A percentile compares a stretch with the other conserved stretches of the same genome.
Evolutionary conservation across 331 rosid genomes (phyloP).

Genomic region (Quercus tomentella): DNA sequence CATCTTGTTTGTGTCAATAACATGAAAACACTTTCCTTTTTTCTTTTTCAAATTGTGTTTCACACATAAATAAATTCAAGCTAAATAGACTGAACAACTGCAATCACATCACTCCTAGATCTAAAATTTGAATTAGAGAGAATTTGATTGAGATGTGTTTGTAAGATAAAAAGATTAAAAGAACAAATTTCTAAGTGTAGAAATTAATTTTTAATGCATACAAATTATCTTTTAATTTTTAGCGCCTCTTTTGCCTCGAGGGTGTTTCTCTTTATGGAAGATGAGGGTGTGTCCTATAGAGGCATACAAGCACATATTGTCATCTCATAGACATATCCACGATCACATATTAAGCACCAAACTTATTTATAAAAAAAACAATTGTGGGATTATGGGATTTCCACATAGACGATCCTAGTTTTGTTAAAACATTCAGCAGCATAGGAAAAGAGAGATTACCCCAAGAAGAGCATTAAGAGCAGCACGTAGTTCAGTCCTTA

Average conservation of each 20-base stretch:
- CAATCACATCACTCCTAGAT: background rate
- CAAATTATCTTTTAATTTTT: background rate
- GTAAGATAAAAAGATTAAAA: background rate
- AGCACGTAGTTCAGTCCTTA: conserved; percentile 52
- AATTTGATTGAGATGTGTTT: background rate
- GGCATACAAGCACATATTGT: background rate
- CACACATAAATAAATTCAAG: background rate
- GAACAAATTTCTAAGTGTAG: background rate
- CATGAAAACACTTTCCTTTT: background rate
- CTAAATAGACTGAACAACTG: background rate
- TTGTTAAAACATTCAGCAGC: background rate
- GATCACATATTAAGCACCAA: background rate
- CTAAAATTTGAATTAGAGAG: background rate
- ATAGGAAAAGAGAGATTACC: conserved; percentile 43
- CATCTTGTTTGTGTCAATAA: background rate
- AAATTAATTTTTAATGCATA: background rate
- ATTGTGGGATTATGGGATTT: background rate
- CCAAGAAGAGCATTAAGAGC: conserved; percentile 81
- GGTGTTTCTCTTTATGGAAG: background rate
- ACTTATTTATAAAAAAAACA: too few species aligned
- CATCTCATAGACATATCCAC: background rate
- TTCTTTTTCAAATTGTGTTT: background rate
- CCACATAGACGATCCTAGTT: background rate
- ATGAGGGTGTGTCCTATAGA: background rate
- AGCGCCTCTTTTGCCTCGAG: background rate